A percentile compares a stretch with the other conserved stretches of the same genome.
phyloP scores from a whole-genome alignment of 2,329 filamentous ascomycete species.

The Calonectria ilicicola region DNA sequence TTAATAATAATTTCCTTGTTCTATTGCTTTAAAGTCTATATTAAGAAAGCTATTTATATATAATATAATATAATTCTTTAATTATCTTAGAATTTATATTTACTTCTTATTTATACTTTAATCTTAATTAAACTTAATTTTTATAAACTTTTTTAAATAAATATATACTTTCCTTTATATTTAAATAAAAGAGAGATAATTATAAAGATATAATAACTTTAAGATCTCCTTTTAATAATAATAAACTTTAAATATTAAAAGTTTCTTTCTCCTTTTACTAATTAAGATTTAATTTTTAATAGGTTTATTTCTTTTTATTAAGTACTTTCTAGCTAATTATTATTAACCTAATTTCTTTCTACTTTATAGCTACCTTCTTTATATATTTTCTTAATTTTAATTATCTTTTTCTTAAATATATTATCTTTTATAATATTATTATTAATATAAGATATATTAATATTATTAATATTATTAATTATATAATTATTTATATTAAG shows the following conservation, averaged over 20 bases:
- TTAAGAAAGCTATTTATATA: not conserved
- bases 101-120: no score
- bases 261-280: not conserved
- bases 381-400: no score
- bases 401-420: not conserved
- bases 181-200: not conserved
- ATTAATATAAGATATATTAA: not conserved
- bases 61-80: not conserved
- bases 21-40: not conserved
- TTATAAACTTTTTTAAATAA: not conserved
- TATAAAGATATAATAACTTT: conserved; percentile 2
- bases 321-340: no score
- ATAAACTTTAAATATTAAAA: conserved; percentile 11
- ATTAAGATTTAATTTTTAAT: not conserved
- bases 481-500: not conserved
- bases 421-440: no score
- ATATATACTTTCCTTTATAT: not conserved
- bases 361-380: no score
- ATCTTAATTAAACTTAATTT: not conserved
- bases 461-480: not conserved
- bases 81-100: not conserved
- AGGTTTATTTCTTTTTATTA: not conserved
- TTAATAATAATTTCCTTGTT: not conserved
- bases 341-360: no score
- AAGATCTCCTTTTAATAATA: not conserved